Conservation (phyloP, 352 stramenopile species). For the Phytophthora pinifolia region DNA sequence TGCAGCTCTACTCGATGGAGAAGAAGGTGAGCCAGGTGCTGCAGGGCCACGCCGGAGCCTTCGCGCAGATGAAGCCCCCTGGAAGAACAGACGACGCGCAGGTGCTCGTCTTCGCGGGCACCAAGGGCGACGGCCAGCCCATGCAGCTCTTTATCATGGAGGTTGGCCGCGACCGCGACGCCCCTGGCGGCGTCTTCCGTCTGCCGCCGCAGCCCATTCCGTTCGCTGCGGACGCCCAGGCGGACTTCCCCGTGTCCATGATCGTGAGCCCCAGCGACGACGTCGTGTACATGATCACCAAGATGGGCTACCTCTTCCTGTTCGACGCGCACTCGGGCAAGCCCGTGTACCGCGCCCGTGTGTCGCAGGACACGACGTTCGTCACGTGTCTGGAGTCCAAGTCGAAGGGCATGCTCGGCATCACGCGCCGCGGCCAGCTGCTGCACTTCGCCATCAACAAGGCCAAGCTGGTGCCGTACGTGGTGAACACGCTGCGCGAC, state of each 20-base stretch:
- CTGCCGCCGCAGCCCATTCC: conserved; percentile 92
- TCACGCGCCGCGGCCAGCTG: conserved; percentile 95
- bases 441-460: conserved; percentile 97
- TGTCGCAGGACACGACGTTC: conserved; percentile 98
- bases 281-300: conserved; percentile 98
- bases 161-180: conserved; percentile 94
- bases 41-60: conserved; percentile 94
- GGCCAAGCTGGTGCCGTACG: conserved; percentile 96
- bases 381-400: conserved; percentile 84
- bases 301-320: conserved; percentile 99
- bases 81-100: conserved; percentile 89
- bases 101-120: conserved; percentile 76
- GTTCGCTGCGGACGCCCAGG: conserved; percentile 93
- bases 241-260: conserved; percentile 98
- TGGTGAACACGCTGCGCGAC: conserved; percentile 95
- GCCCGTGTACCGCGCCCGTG: conserved; percentile 95
- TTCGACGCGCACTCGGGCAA: conserved; percentile 98
- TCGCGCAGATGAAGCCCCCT: conserved; percentile 94
- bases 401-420: conserved; percentile 95
- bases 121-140: conserved; percentile 59
- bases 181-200: conserved; percentile 92
- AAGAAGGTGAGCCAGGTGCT: conserved; percentile 98
- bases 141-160: conserved; percentile 96
- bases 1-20: conserved; percentile 97
- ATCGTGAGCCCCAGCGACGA: conserved; percentile 87